Evolutionary conservation across 768 basidiomycete genomes (phyloP).

Genomic region (Amanita fuliginea): DNA sequence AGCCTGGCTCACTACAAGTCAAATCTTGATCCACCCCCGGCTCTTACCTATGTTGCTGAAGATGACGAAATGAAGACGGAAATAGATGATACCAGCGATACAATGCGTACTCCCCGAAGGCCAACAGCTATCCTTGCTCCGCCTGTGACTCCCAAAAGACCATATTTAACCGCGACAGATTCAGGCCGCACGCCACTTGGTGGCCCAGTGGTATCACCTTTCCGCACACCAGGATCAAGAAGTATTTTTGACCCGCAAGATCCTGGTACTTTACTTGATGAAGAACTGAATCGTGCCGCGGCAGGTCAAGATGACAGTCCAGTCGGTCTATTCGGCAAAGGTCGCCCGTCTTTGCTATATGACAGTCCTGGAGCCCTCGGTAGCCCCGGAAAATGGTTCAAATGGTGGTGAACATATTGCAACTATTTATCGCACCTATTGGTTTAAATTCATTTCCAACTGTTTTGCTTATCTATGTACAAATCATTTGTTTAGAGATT

Average conservation of each 20-base stretch:
- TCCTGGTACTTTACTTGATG: constrained; percentile 55
- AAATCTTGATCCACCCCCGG: constrained; percentile 52
- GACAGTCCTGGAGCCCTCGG: constrained; percentile 56
- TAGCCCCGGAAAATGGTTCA: constrained; percentile 41
- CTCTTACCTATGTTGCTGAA: constrained; percentile 16
- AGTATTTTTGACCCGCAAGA: constrained; percentile 63
- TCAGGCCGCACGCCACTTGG: constrained; percentile 28
- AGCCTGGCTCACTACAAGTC: constrained; percentile 62
- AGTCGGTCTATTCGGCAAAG: constrained; percentile 53
- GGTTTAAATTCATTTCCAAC: constrained; percentile 1
- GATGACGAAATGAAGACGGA: constrained; percentile 12
- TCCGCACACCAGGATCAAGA: constrained; percentile 40
- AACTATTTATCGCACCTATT: constrained; percentile 1
- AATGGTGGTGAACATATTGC: constrained; percentile 17
- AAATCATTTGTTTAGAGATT: too few relatives aligned
- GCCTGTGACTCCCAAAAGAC: constrained; percentile 31
- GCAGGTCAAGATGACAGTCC: constrained; percentile 47
- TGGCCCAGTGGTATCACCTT: constrained; percentile 22
- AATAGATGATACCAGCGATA: constrained; percentile 17
- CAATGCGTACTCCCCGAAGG: constrained; percentile 28
- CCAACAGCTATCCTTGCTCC: constrained; percentile 18
- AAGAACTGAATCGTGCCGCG: constrained; percentile 53
- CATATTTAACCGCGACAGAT: constrained; percentile 11
- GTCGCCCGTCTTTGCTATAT: constrained; percentile 44
- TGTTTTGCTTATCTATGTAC: neutral